A percentile compares a stretch with the other conserved stretches of the same genome.
These are phyloP conservation scores for Saccharomycopsis schoenii DNA, from an alignment of 805 yeast species.

Conservation along the genomic window DNA sequence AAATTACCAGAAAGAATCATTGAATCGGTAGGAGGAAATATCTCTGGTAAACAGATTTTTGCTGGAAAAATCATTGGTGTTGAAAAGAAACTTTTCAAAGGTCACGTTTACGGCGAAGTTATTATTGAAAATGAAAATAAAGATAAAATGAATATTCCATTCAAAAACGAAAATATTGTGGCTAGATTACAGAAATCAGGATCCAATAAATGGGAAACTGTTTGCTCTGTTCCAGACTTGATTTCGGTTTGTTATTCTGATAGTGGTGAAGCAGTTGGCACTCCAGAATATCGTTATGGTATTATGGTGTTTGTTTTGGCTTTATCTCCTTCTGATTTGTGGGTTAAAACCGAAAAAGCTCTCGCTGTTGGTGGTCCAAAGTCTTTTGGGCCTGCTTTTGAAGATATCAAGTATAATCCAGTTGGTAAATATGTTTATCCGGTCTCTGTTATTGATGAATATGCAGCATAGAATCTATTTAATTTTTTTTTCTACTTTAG, in stretches of 20 bases:
- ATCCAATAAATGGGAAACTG: slow-evolving; percentile 22
- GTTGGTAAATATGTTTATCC: slow-evolving; percentile 30
- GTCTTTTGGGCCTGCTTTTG: slow-evolving; percentile 29
- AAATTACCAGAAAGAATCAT: slow-evolving; percentile 28
- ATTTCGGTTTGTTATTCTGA: slow-evolving; percentile 34
- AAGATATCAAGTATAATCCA: slow-evolving; percentile 30
- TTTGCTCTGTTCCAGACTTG: slow-evolving; percentile 38
- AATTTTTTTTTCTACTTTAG: no score
- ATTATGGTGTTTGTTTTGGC: slow-evolving; percentile 34
- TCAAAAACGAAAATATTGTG: slow-evolving; percentile 38
- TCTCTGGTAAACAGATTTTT: slow-evolving; percentile 28
- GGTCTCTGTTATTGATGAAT: slow-evolving; percentile 32
- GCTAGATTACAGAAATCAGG: slow-evolving; percentile 23
- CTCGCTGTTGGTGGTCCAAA: slow-evolving; percentile 34
- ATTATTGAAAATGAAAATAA: slow-evolving; percentile 23
- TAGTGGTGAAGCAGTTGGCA: slow-evolving; percentile 38
- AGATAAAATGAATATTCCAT: slow-evolving; percentile 30
- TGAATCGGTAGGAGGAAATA: slow-evolving; percentile 29
- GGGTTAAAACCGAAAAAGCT: slow-evolving; percentile 30
- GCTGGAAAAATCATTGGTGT: slow-evolving; percentile 36
- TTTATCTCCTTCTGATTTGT: slow-evolving; percentile 29
- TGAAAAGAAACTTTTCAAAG: slow-evolving; percentile 32
- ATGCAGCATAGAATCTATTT: slow-evolving; percentile 11
- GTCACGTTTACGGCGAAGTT: slow-evolving; percentile 39
- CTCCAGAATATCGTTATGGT: slow-evolving; percentile 40